phyloP scores from a whole-genome alignment of 805 yeast species.

The Kregervanrija fluxuum region DNA sequence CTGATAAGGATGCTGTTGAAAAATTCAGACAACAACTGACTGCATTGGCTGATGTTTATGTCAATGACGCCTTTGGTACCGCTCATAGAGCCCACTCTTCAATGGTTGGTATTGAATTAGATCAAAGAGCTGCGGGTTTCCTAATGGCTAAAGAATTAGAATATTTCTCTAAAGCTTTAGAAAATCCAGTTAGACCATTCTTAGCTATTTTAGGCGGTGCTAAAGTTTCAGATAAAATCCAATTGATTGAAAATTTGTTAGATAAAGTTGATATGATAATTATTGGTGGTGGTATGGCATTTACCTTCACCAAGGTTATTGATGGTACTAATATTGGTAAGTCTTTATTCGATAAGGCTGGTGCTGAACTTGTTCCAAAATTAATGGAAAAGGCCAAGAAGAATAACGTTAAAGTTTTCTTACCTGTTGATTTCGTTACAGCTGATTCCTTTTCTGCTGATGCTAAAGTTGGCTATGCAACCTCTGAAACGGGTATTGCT shows the following conservation, averaged over 20 bases:
- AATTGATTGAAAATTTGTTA: conserved; percentile 91
- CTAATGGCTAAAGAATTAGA: conserved; percentile 94
- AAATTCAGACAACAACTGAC: conserved; percentile 87
- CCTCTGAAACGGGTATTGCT: conserved; percentile 89
- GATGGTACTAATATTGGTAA: conserved; percentile 83
- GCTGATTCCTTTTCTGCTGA: conserved; percentile 92
- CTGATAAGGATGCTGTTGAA: conserved; percentile 75
- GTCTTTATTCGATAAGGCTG: conserved; percentile 88
- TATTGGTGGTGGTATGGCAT: conserved; percentile 99
- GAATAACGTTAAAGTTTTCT: conserved; percentile 86
- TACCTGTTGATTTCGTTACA: conserved; percentile 94
- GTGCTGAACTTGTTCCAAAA: conserved; percentile 90
- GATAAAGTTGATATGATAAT: conserved; percentile 93
- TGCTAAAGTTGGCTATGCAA: conserved; percentile 78
- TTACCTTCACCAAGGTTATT: conserved; percentile 94
- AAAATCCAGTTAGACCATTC: conserved; percentile 97
- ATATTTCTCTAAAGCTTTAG: conserved; percentile 97
- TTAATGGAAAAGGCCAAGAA: conserved; percentile 94
- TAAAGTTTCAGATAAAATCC: conserved; percentile 98
- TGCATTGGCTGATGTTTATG: conserved; percentile 91
- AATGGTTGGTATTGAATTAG: conserved; percentile 94
- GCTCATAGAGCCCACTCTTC: conserved; percentile 99
- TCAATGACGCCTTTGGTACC: conserved; percentile 98
- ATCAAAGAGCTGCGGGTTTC: conserved; percentile 98
- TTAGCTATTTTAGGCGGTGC: conserved; percentile 99